Evolutionary conservation across 768 basidiomycete genomes (phyloP), one percentile per base, ranked within the genome.

Genomic region (Artomyces pyxidatus): DNA sequence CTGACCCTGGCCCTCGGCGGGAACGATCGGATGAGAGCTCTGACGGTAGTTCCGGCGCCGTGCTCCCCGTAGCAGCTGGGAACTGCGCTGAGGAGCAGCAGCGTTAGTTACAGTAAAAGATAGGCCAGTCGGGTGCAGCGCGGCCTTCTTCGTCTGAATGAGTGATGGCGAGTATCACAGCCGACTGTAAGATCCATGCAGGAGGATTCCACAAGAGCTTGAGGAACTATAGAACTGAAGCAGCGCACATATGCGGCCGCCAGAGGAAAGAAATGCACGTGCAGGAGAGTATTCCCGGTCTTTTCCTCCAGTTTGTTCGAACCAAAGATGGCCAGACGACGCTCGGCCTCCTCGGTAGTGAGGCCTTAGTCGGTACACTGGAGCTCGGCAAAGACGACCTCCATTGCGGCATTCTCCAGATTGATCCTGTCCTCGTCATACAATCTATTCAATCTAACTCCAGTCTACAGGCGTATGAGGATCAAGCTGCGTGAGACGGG

Each of bases 191-290:
- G 68, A 98, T 95, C 95, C 95, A 98, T 27, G 95, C 97, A 11
- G 97, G 75, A 38, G 95, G 95, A 72, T 98, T 98, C 95, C 95
- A 98, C 95, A 97, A 97, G 79, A 98, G 97, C 65, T 83, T 83
- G 58, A 92, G 71, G 69, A 94, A 92, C 88, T 89, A 41, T 26
- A 50, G 16, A 38, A 27, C 23, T 14, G 5, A 9, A 21, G 6
- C 37, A 25, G 0, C 7, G 22, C 21, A 26, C 17, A 11, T 17
- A 25, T 1, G 2, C 3, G 29, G 25, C 6, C 6, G 4, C 3
- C 6, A 28, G 9, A 27, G 25, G 27, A 12, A 27, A 4, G 6
- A 28, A 40, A 12, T 12, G 28, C 23, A 45, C 44, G 53, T 54
- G 57, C 29, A 55, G 81, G 68, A 97, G 76, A 3, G 92, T 68